Conservation (phyloP, 805 yeast genomes). For the Lachancea kluyveri region DNA sequence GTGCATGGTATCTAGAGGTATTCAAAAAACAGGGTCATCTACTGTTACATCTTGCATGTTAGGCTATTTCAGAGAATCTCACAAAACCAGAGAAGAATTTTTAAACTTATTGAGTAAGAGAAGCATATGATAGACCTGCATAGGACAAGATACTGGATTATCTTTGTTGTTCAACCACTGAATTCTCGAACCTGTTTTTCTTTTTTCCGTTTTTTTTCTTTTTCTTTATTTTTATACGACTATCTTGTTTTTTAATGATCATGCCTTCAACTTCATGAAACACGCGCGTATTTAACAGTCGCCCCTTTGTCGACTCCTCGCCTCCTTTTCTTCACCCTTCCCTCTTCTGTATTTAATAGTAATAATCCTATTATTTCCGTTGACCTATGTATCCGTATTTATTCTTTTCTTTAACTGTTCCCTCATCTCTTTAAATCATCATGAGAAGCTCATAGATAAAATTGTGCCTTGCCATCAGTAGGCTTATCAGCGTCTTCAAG, state of each 20-base stretch:
- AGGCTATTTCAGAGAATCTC: slow-evolving; percentile 90
- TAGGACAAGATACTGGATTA: slow-evolving; percentile 11
- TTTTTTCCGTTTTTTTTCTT: not conserved
- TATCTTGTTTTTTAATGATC: not conserved
- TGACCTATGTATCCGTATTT: no score
- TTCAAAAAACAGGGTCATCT: slow-evolving; percentile 89
- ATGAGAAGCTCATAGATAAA: no score
- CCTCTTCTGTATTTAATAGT: no score
- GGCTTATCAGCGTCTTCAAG: no score
- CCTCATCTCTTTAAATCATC: no score
- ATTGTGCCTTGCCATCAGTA: no score
- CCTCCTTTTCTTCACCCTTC: no score
- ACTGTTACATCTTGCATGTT: slow-evolving; percentile 96
- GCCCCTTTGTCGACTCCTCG: no score
- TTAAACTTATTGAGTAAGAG: slow-evolving; percentile 69
- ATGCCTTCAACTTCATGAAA: slow-evolving; percentile 11
- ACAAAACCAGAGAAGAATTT: slow-evolving; percentile 95
- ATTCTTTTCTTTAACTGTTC: no score
- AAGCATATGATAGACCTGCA: slow-evolving; percentile 12
- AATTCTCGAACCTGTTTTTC: not conserved
- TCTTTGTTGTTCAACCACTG: slow-evolving; percentile 10
- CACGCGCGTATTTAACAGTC: no score
- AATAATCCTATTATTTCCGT: no score
- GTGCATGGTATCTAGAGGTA: slow-evolving; percentile 99
- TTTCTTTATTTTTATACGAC: not conserved